Evolutionary conservation across 352 stramenopile species (phyloP), one percentile per base, ranked within the genome.

Genomic region (Phytophthora sp.): DNA sequence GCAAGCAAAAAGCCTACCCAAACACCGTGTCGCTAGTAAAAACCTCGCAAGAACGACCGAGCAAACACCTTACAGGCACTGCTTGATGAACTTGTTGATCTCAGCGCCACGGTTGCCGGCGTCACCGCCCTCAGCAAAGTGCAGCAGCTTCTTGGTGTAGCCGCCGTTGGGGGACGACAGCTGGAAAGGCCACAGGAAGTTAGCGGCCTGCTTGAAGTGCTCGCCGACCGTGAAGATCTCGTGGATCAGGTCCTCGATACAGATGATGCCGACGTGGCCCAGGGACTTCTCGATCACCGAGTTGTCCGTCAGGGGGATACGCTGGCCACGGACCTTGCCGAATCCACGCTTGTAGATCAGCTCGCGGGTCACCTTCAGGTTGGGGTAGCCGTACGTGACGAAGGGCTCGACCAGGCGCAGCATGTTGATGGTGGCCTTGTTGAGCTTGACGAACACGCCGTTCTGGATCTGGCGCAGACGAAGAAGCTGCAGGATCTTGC

Each of bases 131-230:
- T 98, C 92, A 52, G 90, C 93, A 57, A 97, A 97, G 89, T 98
- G 94, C 28, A 97, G 81, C 20, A 97, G 84, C 89, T 98, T 98
- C 82, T 98, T 90, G 66, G 79, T 95, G 90, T 97, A 98, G 62
- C 94, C 92, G 35, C 94, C 97, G 69, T 92, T 98, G 34, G 97
- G 97, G 45, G 91, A 97, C 69, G 96, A 99, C 31, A 99, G 87
- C 94, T 99, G 98, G 93, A 99, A 99, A 13, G 98, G 97, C 97
- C 97, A 99, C 58, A 99, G 88, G 84, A 99, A 99, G 96, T 99
- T 99, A 60, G 97, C 96, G 45, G 94, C 97, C 70, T 98, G 70
- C 91, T 99, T 99, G 94, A 99, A 99, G 91, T 99, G 75, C 53
- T 97, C 95, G 70, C 98, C 97, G 57, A 99, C 94, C 59, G 97